Base-by-base conservation (phyloP, 345 rosid species). In the Euphorbia peplus region DNA sequence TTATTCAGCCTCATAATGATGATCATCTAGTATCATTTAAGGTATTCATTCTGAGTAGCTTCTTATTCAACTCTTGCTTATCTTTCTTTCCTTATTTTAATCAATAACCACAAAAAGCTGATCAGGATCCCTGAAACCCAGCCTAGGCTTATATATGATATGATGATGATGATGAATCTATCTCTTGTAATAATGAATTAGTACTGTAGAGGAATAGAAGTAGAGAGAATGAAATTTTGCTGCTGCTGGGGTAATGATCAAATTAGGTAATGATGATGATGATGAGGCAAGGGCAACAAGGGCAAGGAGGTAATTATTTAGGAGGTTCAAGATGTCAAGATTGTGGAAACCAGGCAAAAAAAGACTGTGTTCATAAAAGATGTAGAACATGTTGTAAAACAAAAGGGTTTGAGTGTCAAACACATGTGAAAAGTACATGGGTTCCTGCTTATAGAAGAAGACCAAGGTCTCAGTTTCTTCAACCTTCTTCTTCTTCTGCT, bases 351-450 rank as follows among this genome's bases (percentile, higher is more conserved):
- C 86, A 87, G 67, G 84, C 92, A 1, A 87, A 87, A 82, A 87
- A 79, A 78, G 88, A 83, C 55, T 85, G 92, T 71, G 26, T 50
- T 25, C 74, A 80, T 54, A 73, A 70, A 80, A 81, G 86, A 67
- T 87, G 92, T 70, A 75, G 92, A 63, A 83, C 89, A 61, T 87
- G 92, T 52, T 87, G 92, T 71, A 87, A 80, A 59, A 77, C 73
- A 55, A 82, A 82, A 79, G 83, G 80, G 19, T 87, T 82, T 72
- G 74, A 81, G 26, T 85, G 90, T 70, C 84, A 68, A 79, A 85
- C 92, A 68, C 92, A 87, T 70, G 74, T 85, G 63, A 83, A 71
- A 54, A 87, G 92, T 81, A 87, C 92, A 69, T 87, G 92, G 92
- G 83, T 87, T 79, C 90, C 92, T 51, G 79, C 87, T 51, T 77